Conservation (phyloP, 225 moss, liverwort and hornwort genomes). For the Physcomitrellopsis africana region DNA sequence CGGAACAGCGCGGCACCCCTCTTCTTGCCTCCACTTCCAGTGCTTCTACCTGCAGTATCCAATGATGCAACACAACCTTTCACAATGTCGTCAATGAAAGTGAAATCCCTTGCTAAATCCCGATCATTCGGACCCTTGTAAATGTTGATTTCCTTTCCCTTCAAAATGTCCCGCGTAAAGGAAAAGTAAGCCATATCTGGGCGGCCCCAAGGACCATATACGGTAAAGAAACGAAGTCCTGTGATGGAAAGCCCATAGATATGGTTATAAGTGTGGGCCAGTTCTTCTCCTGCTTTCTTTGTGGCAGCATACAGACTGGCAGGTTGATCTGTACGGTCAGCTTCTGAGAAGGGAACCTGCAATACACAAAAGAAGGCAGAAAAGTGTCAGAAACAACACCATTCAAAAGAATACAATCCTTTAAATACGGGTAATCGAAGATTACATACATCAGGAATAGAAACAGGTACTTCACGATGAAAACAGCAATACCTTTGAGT, state of each 20-base stretch:
- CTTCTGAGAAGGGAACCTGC: conserved; percentile 70
- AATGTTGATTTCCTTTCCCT: conserved; percentile 59
- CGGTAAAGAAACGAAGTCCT: conserved; percentile 70
- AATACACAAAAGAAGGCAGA: neutral
- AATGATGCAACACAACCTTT: conserved; percentile 67
- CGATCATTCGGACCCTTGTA: conserved; percentile 61
- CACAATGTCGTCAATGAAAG: conserved; percentile 66
- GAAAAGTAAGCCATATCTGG: conserved; percentile 74
- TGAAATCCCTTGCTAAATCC: conserved; percentile 69
- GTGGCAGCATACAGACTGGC: conserved; percentile 71
- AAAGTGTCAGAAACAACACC: conserved; percentile 9
- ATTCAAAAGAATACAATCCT: neutral
- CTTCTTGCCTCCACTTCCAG: conserved; percentile 73
- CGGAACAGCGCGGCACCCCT: conserved; percentile 54
- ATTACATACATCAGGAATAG: neutral
- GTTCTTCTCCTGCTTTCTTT: conserved; percentile 69
- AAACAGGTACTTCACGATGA: neutral
- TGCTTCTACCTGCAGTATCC: conserved; percentile 61
- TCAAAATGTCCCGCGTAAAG: conserved; percentile 61
- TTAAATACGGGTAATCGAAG: neutral
- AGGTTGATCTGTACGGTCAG: conserved; percentile 65
- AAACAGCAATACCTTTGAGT: conserved; percentile 53
- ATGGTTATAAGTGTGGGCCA: conserved; percentile 68
- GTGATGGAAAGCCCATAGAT: conserved; percentile 71
- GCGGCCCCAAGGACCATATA: conserved; percentile 71